Conservation (phyloP, 2,329 filamentous ascomycete genomes). For the Lasiodiplodia gonubiensis region DNA sequence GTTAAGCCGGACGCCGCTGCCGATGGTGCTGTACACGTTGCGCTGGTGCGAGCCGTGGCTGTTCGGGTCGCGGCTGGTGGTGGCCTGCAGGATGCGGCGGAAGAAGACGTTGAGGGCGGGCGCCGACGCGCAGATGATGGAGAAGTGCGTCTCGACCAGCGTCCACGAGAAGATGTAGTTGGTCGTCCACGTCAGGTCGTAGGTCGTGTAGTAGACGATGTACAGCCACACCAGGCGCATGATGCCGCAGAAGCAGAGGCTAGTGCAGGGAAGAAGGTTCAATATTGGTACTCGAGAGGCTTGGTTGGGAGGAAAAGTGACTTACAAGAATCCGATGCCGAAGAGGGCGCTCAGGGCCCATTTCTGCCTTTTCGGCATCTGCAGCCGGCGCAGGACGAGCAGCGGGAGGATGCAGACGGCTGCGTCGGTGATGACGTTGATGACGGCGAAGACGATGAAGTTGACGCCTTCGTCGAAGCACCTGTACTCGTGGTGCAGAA, state of each 20-base stretch:
- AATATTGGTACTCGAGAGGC: too few species aligned
- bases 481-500: not conserved
- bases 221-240: conserved; percentile 47
- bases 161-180: conserved; percentile 51
- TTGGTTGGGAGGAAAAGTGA: too few species aligned
- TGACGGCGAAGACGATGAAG: conserved; percentile 46
- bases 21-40: not conserved
- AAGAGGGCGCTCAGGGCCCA: conserved; percentile 52
- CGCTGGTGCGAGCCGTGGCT: not conserved
- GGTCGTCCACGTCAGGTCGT: conserved; percentile 50
- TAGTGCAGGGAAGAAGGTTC: too few species aligned
- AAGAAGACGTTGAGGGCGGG: conserved; percentile 53
- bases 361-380: conserved; percentile 52
- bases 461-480: conserved; percentile 48
- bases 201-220: conserved; percentile 41
- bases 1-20: too few species aligned
- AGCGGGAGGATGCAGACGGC: conserved; percentile 50
- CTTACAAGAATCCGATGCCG: conserved; percentile 51
- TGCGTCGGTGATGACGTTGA: conserved; percentile 49
- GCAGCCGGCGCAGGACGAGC: conserved; percentile 52
- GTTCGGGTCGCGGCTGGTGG: not conserved
- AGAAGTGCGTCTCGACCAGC: conserved; percentile 49
- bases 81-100: not conserved
- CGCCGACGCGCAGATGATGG: conserved; percentile 51
- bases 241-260: conserved; percentile 44